Evolutionary conservation across 352 stramenopile species (phyloP), one percentile per base, ranked within the genome.

Genomic region (Phytophthora chlamydospora): DNA sequence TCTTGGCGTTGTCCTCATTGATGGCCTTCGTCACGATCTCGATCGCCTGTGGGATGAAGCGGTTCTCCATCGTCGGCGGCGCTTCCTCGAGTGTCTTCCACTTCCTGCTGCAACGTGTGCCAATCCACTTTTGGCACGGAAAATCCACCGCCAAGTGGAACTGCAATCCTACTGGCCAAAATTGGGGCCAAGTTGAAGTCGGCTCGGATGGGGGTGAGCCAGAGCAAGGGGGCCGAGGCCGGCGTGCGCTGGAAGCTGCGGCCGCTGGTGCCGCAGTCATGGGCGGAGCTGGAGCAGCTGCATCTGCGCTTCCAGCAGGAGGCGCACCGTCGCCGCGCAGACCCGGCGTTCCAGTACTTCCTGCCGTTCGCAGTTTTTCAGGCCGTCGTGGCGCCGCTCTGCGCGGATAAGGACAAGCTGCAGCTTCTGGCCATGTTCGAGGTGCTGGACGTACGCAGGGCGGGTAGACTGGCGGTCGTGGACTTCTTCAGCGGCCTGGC

Each of bases 1-100:
- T 91, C 69, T 94, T 95, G 65, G 75, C 82, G 60, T 94, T 95
- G 78, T 96, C 88, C 71, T 92, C 88, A 64, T 90, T 79, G 62
- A 96, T 96, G 34, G 88, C 88, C 35, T 83, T 55, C 62, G 80
- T 94, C 36, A 96, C 88, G 70, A 96, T 93, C 55, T 95, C 86
- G 56, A 96, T 95, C 62, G 88, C 88, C 80, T 96, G 87, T 57
- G 87, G 87, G 54, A 96, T 96, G 68, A 96, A 94, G 75, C 89
- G 93, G 74, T 96, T 96, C 79, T 96, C 87, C 87, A 96, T 93
- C 54, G 49, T 31, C 27, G 27, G 27, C 40, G 6, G 32, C 24
- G 9, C 21, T 40, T 59, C 31, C 17, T 36, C n/a, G n/a, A n/a
- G n/a, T n/a, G n/a, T n/a, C n/a, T n/a, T n/a, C n/a, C n/a, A n/a